Base-by-base conservation (phyloP, 331 rosid species). In the Pyracantha coccinea region DNA sequence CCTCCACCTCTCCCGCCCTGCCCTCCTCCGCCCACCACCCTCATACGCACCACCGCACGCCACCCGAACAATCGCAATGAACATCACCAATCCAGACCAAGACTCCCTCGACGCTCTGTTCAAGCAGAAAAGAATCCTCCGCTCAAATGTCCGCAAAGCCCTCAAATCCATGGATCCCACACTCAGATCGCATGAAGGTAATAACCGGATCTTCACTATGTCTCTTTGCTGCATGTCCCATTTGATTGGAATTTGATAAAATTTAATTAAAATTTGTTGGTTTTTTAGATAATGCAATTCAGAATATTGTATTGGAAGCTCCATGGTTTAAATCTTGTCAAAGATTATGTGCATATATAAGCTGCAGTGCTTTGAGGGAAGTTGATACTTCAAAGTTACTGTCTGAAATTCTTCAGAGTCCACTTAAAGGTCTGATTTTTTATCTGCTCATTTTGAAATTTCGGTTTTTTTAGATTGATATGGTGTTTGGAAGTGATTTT, bases 331-430 rank as follows among this genome's bases (percentile, higher is more conserved):
- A 78, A 86, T 86, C 97, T 28, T 82, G 88, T 80, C 76, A 45
- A 74, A 77, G 93, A 66, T 68, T 95, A 32, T 90, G 99, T 74
- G 96, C 96, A 6, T 95, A 92, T 79, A 89, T 95, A 75, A 90
- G 97, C 72, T 90, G 97, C 85, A 85, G 77, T 74, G 87, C 97
- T 54, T 80, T 95, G 25, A 90, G 93, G 16, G 99, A 95, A 86
- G 99, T 95, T 35, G 97, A 95, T 62, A 90, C 97, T 4, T 85
- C 72, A 3, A 92, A 86, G 62, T 24, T 95, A 29, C 81, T 95
- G 80, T 80, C 90, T n/a, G 84, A 85, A 44, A 85, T 83, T 85
- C 76, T 92, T 81, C 86, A 83, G 57, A 72, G 75, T 77, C 76
- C 75, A 4, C 29, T 62, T 1, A 64, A 23, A 82, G 91, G 89